Base-by-base conservation (phyloP, 2,329 filamentous ascomycete species). In the Colletotrichum tabaci region DNA sequence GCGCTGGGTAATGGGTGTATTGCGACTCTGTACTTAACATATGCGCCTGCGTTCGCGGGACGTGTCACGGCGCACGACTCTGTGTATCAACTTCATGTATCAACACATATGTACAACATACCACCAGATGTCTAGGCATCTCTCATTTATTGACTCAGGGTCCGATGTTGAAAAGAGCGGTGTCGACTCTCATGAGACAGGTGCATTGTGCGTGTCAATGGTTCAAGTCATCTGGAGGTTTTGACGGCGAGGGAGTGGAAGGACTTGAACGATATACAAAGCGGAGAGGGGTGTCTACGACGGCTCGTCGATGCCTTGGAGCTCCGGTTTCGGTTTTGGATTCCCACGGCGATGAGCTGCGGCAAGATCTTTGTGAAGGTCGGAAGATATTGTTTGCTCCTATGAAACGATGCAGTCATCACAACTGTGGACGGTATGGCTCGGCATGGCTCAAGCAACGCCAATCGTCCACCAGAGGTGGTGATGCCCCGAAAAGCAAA, bases 51-150 rank as follows among this genome's bases (percentile, higher is more conserved):
- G 26, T 35, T n/a, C 12, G 53, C 63, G 46, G 12, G 38, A 60
- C 58, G 53, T 71, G 18, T 40, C 65, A 63, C 52, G 16, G 30
- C 38, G 16, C 58, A 53, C 62, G 65, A 68, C 58, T 53, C 26
- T 71, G 68, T 71, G 68, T 71, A 71, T 38, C 58, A 68, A 55
- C 30, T 30, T 30, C 30, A 30, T 30, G 30, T 30, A 30, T 30
- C 30, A 30, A 30, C 30, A 30, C 30, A 30, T 52, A 58, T 63
- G 52, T 68, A 71, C 65, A 63, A 60, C 63, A 63, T 40, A 60
- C 52, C 30, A 60, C 21, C 35, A 18, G 30, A 55, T 52, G 42
- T 68, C 68, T 68, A 18, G 52, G 60, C n/a, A 21, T 49, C 40
- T 50, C 46, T 12, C 61, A 21, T 15, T 15, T 8, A 7, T 13